A percentile compares a stretch with the other conserved stretches of the same genome.
Conservation (phyloP, 768 basidiomycete genomes). For the Phanerochaete sordida region DNA sequence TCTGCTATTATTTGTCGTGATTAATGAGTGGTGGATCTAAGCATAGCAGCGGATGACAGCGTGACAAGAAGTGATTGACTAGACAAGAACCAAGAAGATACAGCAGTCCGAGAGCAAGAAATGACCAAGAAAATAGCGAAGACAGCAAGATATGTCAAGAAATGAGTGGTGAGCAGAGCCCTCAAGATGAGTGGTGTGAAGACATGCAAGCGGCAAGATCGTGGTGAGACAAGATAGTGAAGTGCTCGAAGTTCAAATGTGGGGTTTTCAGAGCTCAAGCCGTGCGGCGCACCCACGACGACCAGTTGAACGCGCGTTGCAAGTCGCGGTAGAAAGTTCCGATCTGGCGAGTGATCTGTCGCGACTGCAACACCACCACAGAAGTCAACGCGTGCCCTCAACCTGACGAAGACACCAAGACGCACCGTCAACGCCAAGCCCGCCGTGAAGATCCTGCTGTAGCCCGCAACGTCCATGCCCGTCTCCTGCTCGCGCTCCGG, state of each 20-base stretch:
- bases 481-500: neutral
- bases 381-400: neutral
- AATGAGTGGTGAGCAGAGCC: neutral
- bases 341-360: conserved; percentile 3
- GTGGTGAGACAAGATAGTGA: neutral
- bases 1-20: neutral
- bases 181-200: neutral
- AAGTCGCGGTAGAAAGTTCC: neutral
- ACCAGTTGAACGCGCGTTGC: neutral
- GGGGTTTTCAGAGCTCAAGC: neutral
- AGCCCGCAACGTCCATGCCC: neutral
- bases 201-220: neutral
- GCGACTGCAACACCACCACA: conserved; percentile 1
- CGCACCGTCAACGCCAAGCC: conserved; percentile 6
- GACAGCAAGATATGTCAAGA: neutral
- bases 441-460: conserved; percentile 7
- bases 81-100: conserved; percentile 11
- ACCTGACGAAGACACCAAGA: neutral
- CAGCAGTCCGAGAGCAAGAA: conserved; percentile 14
- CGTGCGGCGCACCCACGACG: neutral
- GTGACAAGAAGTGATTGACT: neutral
- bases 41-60: neutral
- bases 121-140: neutral
- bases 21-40: neutral
- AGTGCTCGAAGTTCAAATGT: neutral